Evolutionary conservation across 768 basidiomycete genomes (phyloP), one percentile per base, ranked within the genome.

Genomic region (Tremella mesenterica): DNA sequence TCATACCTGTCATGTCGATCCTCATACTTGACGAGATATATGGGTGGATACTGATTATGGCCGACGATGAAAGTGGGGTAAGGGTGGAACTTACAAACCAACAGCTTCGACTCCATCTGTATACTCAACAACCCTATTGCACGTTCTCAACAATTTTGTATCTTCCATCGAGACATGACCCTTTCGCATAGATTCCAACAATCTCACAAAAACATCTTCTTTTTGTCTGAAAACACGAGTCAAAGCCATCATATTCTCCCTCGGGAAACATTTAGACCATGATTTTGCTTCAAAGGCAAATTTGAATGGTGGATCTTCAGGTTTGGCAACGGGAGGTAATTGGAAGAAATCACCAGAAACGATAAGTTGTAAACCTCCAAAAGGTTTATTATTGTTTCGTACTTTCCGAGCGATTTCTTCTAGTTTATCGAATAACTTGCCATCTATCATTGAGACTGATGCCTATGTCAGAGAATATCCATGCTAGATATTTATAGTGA

Each of bases 321-420:
- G 54, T 6, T 72, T 63, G 1, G 63, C 54, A 0, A 76, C 75
- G 0, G 76, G 76, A 2, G 76, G 76, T 0, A 76, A 67, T 39
- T 76, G 75, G 52, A 70, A 74, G 58, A 75, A 76, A 52, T 76
- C 76, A 44, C 76, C 76, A 4, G 68, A 73, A 8, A 75, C 54
- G 52, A 75, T 70, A 53, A 73, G 26, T 44, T 67, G 70, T 0
- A 73, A 50, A 13, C 74, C 73, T 34, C 75, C 75, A 53, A 76
- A 76, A 0, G 75, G 71, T 20, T 30, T 29, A 2, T 28, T 12
- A 34, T 51, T 48, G n/a, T 52, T 26, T 13, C 74, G 60, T 6
- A 76, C 30, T 7, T 53, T 51, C 18, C 69, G 64, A 39, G 62
- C 74, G 34, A 76, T 56, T 9, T 58, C 28, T 25, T 72, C 65